Base-by-base conservation (phyloP, 495 filamentous ascomycete species). In the Lichenothelia convexa region DNA sequence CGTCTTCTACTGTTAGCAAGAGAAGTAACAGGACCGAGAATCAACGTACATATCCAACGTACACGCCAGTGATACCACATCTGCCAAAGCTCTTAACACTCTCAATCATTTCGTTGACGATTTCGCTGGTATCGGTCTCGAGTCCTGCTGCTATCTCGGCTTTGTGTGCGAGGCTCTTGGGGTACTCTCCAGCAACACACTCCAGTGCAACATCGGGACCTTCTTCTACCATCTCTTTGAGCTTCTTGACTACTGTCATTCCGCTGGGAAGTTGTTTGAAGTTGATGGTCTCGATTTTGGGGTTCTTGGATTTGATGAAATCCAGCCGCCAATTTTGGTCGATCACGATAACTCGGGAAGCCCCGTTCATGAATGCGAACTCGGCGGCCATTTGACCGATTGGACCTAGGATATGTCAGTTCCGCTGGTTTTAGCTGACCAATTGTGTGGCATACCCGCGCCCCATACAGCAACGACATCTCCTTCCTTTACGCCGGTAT, bases 401-500 rank as follows among this genome's bases (percentile, higher is more conserved):
- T 0, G 64, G 67, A 8, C 50, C 51, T 30, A 45, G 22, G 34
- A 29, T 13, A 11, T 13, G 2, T 44, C 35, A 38, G 5, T 18
- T 33, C 12, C 22, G 8, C 29, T 22, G 8, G 12, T 18, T n/a
- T 5, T 2, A 31, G 34, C 15, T 9, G 3, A 18, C 3, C 21
- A n/a, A 12, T 15, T 31, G 9, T 30, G 33, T 18, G 6, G 73
- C 73, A 2, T 29, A 29, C 78, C 71, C 13, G 68, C 70, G 11
- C 83, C 81, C 66, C 84, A 92, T 44, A 91, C 75, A 26, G 80
- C 82, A 6, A 93, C 81, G n/a, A 70, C 57, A 40, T 87, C 78
- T 11, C 71, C 76, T 21, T 79, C 64, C 35, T 80, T 68, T 7
- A 93, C 84, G 4, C 75, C 78, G 0, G 83, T 87, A 48, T 87